Evolutionary conservation across 2,329 filamentous ascomycete genomes (phyloP).

Genomic region (Aspergillus pseudoterreus): DNA sequence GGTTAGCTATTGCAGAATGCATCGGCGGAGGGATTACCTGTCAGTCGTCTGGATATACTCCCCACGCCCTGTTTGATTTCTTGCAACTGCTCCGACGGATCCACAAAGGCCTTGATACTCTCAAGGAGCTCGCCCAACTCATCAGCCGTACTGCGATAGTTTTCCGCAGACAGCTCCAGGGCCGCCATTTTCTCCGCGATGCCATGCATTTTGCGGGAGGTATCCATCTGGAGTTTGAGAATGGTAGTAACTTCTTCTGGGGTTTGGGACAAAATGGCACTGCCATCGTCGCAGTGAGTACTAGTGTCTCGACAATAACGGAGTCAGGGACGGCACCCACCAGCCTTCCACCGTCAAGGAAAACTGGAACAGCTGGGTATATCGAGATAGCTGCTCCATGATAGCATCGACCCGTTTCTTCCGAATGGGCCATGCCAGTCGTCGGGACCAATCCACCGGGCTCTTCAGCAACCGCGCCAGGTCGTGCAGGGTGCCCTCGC

Average conservation of each 20-base stretch:
- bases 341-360: conserved; percentile 2
- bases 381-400: neutral
- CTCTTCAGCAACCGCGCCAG: neutral
- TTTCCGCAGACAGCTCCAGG: neutral
- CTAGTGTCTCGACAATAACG: neutral
- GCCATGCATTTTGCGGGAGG: conserved; percentile 2
- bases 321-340: neutral
- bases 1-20: neutral
- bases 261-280: neutral
- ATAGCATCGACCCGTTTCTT: neutral
- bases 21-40: neutral
- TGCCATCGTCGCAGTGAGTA: neutral
- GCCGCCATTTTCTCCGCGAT: neutral
- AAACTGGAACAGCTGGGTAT: conserved; percentile 3
- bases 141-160: neutral
- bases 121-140: neutral
- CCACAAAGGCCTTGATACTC: neutral
- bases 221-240: conserved; percentile 2
- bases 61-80: neutral
- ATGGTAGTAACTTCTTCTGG: conserved; percentile 1
- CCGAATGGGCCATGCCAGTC: neutral
- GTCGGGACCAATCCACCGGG: neutral
- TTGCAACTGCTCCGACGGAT: neutral
- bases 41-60: neutral
- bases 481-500: neutral